phyloP scores from a whole-genome alignment of 2,329 filamentous ascomycete species.

The Arthrocladium fulminans region DNA sequence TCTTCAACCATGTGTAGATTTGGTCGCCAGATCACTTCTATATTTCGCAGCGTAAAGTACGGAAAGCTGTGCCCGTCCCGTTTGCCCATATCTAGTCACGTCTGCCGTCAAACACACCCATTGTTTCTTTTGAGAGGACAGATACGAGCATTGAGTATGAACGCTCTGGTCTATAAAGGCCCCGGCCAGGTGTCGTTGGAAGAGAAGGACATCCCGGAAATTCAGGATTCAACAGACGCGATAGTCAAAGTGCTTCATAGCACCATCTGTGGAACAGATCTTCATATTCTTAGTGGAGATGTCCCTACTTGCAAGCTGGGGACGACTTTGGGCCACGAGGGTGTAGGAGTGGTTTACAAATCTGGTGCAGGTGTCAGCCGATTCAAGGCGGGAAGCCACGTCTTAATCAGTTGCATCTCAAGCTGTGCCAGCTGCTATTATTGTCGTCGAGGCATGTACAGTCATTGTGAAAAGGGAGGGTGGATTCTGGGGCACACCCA shows the following conservation, averaged over 20 bases:
- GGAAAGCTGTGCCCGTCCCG: too few species aligned
- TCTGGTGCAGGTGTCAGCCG: conserved; percentile 37
- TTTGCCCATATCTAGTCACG: too few species aligned
- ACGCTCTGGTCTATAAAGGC: conserved; percentile 39
- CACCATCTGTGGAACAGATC: conserved; percentile 47
- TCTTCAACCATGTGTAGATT: too few species aligned
- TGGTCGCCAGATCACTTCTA: too few species aligned
- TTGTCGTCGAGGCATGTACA: conserved; percentile 44
- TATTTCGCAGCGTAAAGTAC: too few species aligned
- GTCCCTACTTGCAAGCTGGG: conserved; percentile 42
- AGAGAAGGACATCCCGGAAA: conserved; percentile 35
- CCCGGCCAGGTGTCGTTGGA: conserved; percentile 30
- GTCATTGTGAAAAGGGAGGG: conserved; percentile 46
- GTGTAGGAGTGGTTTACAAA: conserved; percentile 41
- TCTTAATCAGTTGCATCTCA: conserved; percentile 45
- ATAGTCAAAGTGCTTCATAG: conserved; percentile 38
- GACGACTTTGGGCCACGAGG: conserved; percentile 46
- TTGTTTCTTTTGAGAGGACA: too few species aligned
- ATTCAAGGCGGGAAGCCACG: conserved; percentile 43
- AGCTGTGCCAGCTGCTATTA: conserved; percentile 45
- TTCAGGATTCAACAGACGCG: conserved; percentile 40
- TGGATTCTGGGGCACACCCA: conserved; percentile 48
- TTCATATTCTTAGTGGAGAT: conserved; percentile 49
- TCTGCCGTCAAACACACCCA: too few species aligned
- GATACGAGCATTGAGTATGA: too few species aligned